Evolutionary conservation across 2,329 filamentous ascomycete species (phyloP).

Genomic region (Trichothecium roseum): DNA sequence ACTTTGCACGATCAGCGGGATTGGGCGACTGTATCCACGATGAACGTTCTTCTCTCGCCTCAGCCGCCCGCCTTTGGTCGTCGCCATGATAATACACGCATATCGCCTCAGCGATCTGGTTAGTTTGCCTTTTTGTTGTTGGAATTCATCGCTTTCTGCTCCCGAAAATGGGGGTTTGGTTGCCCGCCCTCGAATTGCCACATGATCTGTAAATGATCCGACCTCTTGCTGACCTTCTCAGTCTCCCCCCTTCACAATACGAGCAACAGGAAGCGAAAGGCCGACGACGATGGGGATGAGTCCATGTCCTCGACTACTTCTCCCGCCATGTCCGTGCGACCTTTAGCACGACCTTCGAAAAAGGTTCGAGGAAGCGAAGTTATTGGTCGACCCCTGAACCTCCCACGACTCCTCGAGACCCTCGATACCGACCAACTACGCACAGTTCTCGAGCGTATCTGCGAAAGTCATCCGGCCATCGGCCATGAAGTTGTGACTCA

Average conservation of each 20-base stretch:
- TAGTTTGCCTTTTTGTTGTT: constrained; percentile 19
- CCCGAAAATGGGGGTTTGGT: background rate
- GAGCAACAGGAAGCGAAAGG: constrained; percentile 71
- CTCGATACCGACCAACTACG: constrained; percentile 78
- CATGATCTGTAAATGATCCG: background rate
- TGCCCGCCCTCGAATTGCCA: background rate
- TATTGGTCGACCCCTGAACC: constrained; percentile 41
- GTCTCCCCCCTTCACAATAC: constrained; percentile 41
- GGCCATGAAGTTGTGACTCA: constrained; percentile 72
- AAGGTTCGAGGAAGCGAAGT: constrained; percentile 56
- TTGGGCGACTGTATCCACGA: constrained; percentile 21
- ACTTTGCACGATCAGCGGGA: too few species aligned
- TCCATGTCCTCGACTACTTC: constrained; percentile 78
- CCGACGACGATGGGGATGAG: constrained; percentile 72
- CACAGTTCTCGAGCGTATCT: constrained; percentile 79
- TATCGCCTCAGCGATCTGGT: constrained; percentile 46
- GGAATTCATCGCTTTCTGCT: background rate
- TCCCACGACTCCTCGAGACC: constrained; percentile 80
- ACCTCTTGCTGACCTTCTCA: constrained; percentile 5
- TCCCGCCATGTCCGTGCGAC: constrained; percentile 60
- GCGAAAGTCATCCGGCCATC: constrained; percentile 79
- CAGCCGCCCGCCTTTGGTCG: constrained; percentile 50
- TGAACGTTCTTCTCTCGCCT: constrained; percentile 53
- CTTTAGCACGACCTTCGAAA: constrained; percentile 57
- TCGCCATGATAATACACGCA: constrained; percentile 44